Base-by-base conservation (phyloP, 495 filamentous ascomycete species). In the Neurospora sp. region DNA sequence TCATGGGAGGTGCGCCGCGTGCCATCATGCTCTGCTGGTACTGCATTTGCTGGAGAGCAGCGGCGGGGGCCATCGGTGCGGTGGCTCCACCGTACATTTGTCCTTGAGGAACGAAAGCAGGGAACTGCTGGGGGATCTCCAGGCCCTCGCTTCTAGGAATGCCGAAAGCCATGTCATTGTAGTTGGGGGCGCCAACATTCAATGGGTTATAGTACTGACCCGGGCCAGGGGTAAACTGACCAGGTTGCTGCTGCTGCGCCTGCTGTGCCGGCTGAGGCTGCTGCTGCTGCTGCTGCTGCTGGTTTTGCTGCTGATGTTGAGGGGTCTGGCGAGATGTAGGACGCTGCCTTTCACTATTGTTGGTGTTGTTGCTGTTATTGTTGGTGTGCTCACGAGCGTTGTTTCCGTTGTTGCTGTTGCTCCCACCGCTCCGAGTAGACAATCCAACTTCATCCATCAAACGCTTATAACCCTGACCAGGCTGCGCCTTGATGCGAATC, bases 381-480 rank as follows among this genome's bases (percentile, higher is more conserved):
- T 73, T 77, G 41, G 78, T 78, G 40, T 81, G 81, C 18, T 80
- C 80, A 53, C 76, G 76, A 12, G 77, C 48, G 39, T 82, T 85
- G 40, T 78, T 82, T 71, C 61, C 89, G 83, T 75, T 85, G 83
- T 81, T 85, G 82, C 73, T 87, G 84, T 46, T 78, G 80, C 69
- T 79, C 2, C 80, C 77, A 72, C 69, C 78, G 75, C 76, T 87
- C 18, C 87, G 82, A 44, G 87, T 89, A 68, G 93, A 93, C 71
- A 96, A 83, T 69, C 93, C 94, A 78, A 97, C 96, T 82, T 98
- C 94, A 77, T 97, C 94, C 96, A 99, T 99, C 68, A 99, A 82
- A 53, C 96, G 92, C 86, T 98, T 98, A 83, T 99, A 99, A 46
- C 96, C 96, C 82, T 99, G 96, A 69, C 91, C 91, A 68, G 96